Conservation (phyloP, 306 rosid species). For the Myrica gale region DNA sequence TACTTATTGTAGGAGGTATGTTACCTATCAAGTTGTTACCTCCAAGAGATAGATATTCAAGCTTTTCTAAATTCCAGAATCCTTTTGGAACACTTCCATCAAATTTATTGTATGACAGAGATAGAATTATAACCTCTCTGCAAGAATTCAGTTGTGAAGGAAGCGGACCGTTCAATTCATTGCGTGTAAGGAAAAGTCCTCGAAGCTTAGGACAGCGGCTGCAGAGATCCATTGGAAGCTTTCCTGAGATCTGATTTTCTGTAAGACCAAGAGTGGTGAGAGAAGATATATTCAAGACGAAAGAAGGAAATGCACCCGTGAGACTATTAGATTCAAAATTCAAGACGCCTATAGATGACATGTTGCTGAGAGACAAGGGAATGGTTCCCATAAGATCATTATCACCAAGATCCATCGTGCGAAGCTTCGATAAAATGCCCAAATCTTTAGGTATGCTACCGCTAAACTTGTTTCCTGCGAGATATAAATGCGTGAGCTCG, state of each 20-base stretch:
- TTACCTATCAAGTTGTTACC: not conserved
- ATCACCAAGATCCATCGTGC: accelerated
- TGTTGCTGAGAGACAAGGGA: not conserved
- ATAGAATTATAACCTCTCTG: not conserved
- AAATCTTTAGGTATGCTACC: not conserved
- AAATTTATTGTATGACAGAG: not conserved
- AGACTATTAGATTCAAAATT: accelerated
- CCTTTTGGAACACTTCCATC: slow-evolving; percentile 1
- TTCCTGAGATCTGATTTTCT: not conserved
- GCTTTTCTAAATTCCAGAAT: not conserved
- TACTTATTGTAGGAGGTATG: slow-evolving; percentile 2
- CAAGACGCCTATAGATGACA: not conserved
- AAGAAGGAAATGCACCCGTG: not conserved
- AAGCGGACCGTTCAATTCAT: not conserved
- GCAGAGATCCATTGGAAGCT: slow-evolving; percentile 8
- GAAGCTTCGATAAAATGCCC: not conserved
- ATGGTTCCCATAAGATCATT: not conserved
- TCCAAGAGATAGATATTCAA: not conserved
- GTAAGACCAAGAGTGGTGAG: not conserved
- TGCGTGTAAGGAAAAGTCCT: not conserved
- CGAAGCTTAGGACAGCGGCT: not conserved
- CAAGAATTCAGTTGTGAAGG: not conserved
- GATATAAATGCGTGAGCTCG: not conserved
- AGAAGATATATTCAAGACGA: not conserved
- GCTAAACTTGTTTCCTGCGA: not conserved